Base-by-base conservation (phyloP, 306 rosid species). In the Rubus idaeus region DNA sequence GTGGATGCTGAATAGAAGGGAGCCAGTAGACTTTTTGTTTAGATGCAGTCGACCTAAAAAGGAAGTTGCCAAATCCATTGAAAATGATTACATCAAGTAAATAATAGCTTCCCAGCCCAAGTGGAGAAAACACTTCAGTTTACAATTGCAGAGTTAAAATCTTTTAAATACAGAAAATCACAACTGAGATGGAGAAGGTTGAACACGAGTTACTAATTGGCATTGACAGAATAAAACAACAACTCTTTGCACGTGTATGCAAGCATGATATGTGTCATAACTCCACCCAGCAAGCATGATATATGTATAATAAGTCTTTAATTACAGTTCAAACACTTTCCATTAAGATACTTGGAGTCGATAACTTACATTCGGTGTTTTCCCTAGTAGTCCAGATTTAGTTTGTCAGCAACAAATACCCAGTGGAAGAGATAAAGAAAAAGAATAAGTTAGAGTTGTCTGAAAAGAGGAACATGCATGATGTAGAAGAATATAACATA, bases 341-440 rank as follows among this genome's bases (percentile, higher is more conserved):
- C 68, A 13, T 63, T 63, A 30, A 37, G 45, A 70, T 56, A 47
- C 12, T 8, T 51, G 21, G 49, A 81, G 61, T 40, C 4, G 62
- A 37, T 63, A 56, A 83, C 97, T 91, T 85, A 94, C 98, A 77
- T 90, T 75, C n/a, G 94, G 98, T 12, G 97, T 94, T 84, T 91
- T 94, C 49, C 97, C 98, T 94, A 89, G 77, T 18, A 62, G 84
- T 76, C 73, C 56, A 69, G 75, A 81, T 66, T 74, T 66, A 58
- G 83, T 79, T 78, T 44, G 65, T 55, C 77, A 66, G 60, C 73
- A 82, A 79, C 58, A 80, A 57, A 70, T 74, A 56, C 80, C 75
- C 79, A 77, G 79, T 30, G 23, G 40, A 5, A 51, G 50, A 72
- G 49, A 64, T n/a, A 5, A 50, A 18, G 55, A 80, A 70, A 44